These are phyloP conservation scores for Canavalia ensiformis DNA, from an alignment of 306 rosid species.

Conservation along the genomic window DNA sequence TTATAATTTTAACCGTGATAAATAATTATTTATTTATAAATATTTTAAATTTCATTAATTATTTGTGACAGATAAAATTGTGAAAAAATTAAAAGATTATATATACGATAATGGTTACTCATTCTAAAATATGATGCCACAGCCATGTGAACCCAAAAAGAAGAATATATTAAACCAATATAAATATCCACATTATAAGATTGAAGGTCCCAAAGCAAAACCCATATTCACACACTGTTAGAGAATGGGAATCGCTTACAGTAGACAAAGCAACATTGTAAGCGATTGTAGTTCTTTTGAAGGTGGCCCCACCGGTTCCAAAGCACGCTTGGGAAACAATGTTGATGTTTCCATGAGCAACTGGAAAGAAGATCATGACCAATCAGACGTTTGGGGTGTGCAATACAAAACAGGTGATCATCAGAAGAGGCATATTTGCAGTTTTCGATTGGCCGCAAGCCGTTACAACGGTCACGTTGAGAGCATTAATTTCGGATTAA, in stretches of 20 bases:
- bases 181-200: not conserved
- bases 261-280: not conserved
- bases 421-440: not conserved
- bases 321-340: not conserved
- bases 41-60: too few relatives aligned
- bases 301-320: not conserved
- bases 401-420: not conserved
- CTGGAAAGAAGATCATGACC: not conserved
- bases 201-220: not conserved
- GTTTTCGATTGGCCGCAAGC: not conserved
- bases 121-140: too few relatives aligned
- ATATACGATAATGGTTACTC: too few relatives aligned
- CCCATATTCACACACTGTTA: not conserved
- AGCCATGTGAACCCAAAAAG: too few relatives aligned
- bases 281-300: not conserved
- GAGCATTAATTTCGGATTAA: not conserved
- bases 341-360: constrained; percentile 1
- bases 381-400: not conserved
- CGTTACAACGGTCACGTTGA: not conserved
- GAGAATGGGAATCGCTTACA: constrained; percentile 4
- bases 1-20: too few relatives aligned
- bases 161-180: too few relatives aligned
- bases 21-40: too few relatives aligned
- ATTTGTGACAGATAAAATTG: too few relatives aligned
- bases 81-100: too few relatives aligned